Evolutionary conservation across 1,139 yeast species (phyloP), one percentile per base, ranked within the genome.

Genomic region (Taphrina deformans): DNA sequence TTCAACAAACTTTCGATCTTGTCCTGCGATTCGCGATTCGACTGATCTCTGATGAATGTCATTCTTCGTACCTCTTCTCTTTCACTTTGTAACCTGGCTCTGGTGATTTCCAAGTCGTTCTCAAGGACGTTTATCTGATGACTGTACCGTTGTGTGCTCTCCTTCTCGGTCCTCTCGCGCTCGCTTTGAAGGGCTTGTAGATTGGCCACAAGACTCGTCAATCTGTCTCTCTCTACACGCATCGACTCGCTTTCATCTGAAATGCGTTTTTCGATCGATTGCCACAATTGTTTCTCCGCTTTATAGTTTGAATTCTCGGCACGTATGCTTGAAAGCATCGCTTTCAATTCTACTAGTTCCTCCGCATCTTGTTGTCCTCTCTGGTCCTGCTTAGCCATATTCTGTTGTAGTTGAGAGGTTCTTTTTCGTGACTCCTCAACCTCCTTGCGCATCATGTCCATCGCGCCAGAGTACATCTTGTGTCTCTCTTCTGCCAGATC

Each of bases 131-230:
- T 82, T 18, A 85, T 77, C 46, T 85, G 85, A 27, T 78, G 76
- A 21, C 79, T 72, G 56, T 86, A 79, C 55, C 87, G 79, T 33
- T 78, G 76, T 23, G 85, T 80, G 1, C 85, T 74, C 50, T 85
- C 87, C 29, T 77, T 74, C 55, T 82, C 79, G 9, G 84, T 77
- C 0, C 78, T 72, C 65, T 86, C 88, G 64, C 92, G 80, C 72
- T 88, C 95, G 65, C 80, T 80, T 65, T 86, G 83, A 46, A 86
- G 75, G 0, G 82, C 71, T 73, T 88, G 92, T 65, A 88, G 76
- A 71, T 83, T 87, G 24, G 82, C 74, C n/a, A 88, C 80, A 68
- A 86, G 79, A 6, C 83, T 82, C 69, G 81, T 85, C 55, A 89
- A 78, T 65, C 85, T 82, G 10, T 81, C 75, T 71, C 85, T 85